phyloP scores from a whole-genome alignment of 2,329 filamentous ascomycete genomes.

The Colletotrichum sp. region DNA sequence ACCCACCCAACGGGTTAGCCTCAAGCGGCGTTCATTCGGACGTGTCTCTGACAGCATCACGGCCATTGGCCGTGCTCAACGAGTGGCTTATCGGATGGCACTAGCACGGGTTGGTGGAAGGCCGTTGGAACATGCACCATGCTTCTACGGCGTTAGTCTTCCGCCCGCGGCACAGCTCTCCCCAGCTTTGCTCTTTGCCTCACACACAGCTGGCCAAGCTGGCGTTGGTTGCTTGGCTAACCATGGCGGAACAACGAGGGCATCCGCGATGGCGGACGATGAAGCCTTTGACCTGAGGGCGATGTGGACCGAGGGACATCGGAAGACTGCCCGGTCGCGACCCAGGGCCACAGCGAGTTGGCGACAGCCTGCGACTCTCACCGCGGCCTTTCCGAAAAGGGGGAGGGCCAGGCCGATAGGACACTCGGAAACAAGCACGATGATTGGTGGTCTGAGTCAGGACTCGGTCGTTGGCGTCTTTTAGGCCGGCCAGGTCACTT shows the following conservation, averaged over 20 bases:
- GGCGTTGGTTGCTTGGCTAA: constrained; percentile 18
- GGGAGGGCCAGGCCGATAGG: constrained; percentile 17
- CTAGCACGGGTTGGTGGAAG: constrained; percentile 16
- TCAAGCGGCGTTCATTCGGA: not conserved
- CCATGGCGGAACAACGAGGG: not conserved
- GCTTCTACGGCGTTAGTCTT: constrained; percentile 18
- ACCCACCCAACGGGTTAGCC: not conserved
- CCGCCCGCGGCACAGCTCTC: not conserved
- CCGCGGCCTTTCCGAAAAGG: constrained; percentile 18
- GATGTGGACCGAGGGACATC: not conserved
- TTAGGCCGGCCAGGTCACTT: constrained; percentile 11
- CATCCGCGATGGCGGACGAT: not conserved
- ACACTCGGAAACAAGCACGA: not conserved
- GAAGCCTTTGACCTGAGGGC: not conserved
- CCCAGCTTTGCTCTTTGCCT: constrained; percentile 6
- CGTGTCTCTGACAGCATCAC: constrained; percentile 13
- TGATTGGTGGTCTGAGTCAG: constrained; percentile 23
- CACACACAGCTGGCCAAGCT: not conserved
- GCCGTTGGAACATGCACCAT: constrained; percentile 21
- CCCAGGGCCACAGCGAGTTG: not conserved
- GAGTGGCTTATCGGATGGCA: constrained; percentile 18
- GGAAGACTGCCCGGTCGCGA: not conserved
- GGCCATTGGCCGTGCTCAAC: constrained; percentile 5
- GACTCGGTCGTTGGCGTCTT: constrained; percentile 17
- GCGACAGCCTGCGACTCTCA: constrained; percentile 2